These are phyloP conservation scores for Thermomyces lanuginosus DNA, from an alignment of 2,329 filamentous ascomycete species.

Conservation along the genomic window DNA sequence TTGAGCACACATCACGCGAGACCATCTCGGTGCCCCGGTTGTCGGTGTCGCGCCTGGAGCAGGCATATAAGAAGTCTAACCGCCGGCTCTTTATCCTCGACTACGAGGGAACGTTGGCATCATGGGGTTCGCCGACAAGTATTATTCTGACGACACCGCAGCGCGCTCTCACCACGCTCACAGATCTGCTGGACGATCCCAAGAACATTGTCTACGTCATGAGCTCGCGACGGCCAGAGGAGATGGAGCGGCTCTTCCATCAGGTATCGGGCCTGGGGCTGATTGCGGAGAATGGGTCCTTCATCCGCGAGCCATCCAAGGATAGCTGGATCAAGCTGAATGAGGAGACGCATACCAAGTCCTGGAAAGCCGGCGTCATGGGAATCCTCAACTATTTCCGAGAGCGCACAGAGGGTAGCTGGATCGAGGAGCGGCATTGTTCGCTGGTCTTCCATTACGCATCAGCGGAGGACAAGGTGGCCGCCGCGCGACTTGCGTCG, in stretches of 20 bases:
- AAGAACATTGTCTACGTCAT: conserved; percentile 85
- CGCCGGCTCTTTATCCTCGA: conserved; percentile 76
- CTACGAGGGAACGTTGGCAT: conserved; percentile 83
- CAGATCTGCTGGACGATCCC: conserved; percentile 62
- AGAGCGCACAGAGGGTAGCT: conserved; percentile 73
- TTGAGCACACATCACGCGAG: conserved; percentile 70
- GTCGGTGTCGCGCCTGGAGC: conserved; percentile 47
- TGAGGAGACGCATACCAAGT: conserved; percentile 49
- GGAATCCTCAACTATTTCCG: conserved; percentile 77
- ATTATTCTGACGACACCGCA: conserved; percentile 78
- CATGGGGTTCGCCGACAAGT: conserved; percentile 67
- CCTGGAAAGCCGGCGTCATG: conserved; percentile 73
- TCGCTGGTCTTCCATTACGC: conserved; percentile 84
- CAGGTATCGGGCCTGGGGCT: conserved; percentile 69
- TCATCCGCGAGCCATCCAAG: conserved; percentile 54
- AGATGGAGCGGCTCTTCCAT: conserved; percentile 73
- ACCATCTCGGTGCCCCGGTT: conserved; percentile 76
- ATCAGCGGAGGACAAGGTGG: conserved; percentile 58
- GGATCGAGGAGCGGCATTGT: conserved; percentile 81
- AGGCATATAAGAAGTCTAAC: conserved; percentile 49
- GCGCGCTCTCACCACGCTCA: conserved; percentile 66
- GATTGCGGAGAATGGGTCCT: conserved; percentile 90
- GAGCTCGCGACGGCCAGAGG: conserved; percentile 74
- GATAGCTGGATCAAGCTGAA: conserved; percentile 64
- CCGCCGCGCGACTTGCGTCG: conserved; percentile 61